Conservation (phyloP, 2,329 filamentous ascomycete species). For the Juglanconis juglandina region DNA sequence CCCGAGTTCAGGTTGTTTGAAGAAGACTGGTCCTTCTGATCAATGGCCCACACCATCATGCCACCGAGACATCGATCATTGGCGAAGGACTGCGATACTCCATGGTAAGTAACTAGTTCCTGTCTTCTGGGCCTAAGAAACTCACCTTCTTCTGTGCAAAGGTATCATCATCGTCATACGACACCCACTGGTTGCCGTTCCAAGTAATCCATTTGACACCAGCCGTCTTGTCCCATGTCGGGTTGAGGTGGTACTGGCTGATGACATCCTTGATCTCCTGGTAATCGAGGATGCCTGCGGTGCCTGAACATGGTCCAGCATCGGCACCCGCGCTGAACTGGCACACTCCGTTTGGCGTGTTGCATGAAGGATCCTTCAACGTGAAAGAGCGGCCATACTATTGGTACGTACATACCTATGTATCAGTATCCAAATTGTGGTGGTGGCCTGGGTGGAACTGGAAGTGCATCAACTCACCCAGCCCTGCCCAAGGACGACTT, state of each 20-base stretch:
- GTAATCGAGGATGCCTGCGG: background rate
- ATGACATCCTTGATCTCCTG: background rate
- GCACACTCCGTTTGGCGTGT: background rate
- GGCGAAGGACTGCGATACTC: too few species aligned
- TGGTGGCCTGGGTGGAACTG: too few species aligned
- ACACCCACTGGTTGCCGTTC: background rate
- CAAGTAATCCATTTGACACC: background rate
- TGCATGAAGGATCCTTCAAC: background rate
- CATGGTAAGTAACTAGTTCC: too few species aligned
- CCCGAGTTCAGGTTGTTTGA: too few species aligned
- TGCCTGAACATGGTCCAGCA: background rate
- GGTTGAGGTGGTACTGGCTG: background rate
- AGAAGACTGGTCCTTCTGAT: too few species aligned
- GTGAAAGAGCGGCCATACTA: background rate
- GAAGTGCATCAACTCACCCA: too few species aligned
- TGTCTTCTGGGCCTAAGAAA: too few species aligned
- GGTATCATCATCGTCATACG: background rate
- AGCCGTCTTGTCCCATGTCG: background rate
- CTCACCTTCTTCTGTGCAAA: slow-evolving; percentile 21
- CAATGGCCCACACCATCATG: too few species aligned
- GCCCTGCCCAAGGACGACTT: background rate
- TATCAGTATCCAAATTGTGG: too few species aligned
- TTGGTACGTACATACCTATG: too few species aligned
- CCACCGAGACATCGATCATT: too few species aligned
- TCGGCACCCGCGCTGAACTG: background rate